Conservation (phyloP, 768 basidiomycete species). For the Mycena indigotica region DNA sequence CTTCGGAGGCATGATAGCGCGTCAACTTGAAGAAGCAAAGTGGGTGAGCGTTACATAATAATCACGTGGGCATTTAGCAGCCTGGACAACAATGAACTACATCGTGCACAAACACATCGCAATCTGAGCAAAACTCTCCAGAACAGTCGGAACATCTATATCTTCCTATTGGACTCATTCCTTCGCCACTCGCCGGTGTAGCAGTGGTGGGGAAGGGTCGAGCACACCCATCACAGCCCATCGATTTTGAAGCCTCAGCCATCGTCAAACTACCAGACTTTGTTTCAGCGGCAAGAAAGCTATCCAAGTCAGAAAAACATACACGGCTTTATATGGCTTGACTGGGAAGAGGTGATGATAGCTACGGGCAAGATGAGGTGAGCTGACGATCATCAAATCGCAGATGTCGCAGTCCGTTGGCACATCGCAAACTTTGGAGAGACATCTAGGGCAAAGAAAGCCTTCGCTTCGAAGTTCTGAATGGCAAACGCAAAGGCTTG, state of each 20-base stretch:
- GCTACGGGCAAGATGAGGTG: conserved; percentile 94
- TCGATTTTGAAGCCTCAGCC: conserved; percentile 37
- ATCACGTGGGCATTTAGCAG: conserved; percentile 45
- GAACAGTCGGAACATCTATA: conserved; percentile 88
- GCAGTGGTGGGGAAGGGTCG: conserved; percentile 59
- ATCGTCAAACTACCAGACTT: conserved; percentile 47
- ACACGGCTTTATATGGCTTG: conserved; percentile 81
- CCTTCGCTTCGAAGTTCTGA: conserved; percentile 90
- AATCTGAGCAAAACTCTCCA: conserved; percentile 91
- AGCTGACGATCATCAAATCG: conserved; percentile 96
- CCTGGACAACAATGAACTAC: conserved; percentile 94
- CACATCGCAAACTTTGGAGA: conserved; percentile 93
- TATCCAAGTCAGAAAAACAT: no score
- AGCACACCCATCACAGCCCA: conserved; percentile 79
- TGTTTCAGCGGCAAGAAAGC: no score
- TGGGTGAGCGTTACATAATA: neutral
- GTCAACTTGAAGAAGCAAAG: neutral
- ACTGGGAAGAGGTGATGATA: conserved; percentile 97
- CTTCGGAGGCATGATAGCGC: neutral
- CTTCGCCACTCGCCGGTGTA: conserved; percentile 49
- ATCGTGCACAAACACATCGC: conserved; percentile 95
- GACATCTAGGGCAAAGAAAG: conserved; percentile 93
- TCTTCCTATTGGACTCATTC: conserved; percentile 80
- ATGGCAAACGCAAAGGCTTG: conserved; percentile 91
- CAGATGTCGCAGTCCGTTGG: conserved; percentile 98